Evolutionary conservation across 192 early-diverging fungal genomes (phyloP).

Genomic region (Entomortierella beljakovae): DNA sequence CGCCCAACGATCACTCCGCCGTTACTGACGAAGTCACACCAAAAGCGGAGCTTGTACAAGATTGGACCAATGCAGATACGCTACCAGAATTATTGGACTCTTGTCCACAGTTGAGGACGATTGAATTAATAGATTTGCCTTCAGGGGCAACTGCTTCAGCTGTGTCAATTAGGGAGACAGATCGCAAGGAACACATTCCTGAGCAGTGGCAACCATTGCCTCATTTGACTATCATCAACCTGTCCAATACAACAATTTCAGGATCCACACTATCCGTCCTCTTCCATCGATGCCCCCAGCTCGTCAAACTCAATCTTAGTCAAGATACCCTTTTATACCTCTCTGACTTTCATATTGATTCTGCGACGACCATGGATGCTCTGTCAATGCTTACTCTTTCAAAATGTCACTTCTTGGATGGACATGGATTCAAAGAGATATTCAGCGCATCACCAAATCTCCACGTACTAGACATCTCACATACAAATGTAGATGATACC

Average conservation of each 20-base stretch:
- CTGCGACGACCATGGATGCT: neutral
- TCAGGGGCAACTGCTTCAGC: neutral
- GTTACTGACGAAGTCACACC: slow-evolving; percentile 1
- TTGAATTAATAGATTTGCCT: slow-evolving; percentile 18
- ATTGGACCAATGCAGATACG: slow-evolving; percentile 26
- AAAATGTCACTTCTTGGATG: slow-evolving; percentile 45
- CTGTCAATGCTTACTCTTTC: slow-evolving; percentile 14
- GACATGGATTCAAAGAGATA: slow-evolving; percentile 48
- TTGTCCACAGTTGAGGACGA: slow-evolving; percentile 28
- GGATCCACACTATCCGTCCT: slow-evolving; percentile 33
- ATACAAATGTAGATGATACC: slow-evolving; percentile 35
- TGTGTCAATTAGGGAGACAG: neutral
- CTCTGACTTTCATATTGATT: slow-evolving; percentile 24
- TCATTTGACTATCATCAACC: slow-evolving; percentile 37
- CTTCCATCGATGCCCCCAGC: slow-evolving; percentile 21
- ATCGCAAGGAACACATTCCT: neutral
- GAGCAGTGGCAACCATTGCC: slow-evolving; percentile 13
- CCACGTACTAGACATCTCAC: slow-evolving; percentile 12
- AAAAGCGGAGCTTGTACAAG: slow-evolving; percentile 6
- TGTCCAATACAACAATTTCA: slow-evolving; percentile 28
- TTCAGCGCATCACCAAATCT: slow-evolving; percentile 27
- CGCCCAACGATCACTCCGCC: slow-evolving; percentile 2
- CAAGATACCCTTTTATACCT: slow-evolving; percentile 27
- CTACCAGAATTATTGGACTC: slow-evolving; percentile 26
- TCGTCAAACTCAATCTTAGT: slow-evolving; percentile 29